Evolutionary conservation across 108 stramenopile species (phyloP).

Genomic region (Aurantiochytrium sp.): DNA sequence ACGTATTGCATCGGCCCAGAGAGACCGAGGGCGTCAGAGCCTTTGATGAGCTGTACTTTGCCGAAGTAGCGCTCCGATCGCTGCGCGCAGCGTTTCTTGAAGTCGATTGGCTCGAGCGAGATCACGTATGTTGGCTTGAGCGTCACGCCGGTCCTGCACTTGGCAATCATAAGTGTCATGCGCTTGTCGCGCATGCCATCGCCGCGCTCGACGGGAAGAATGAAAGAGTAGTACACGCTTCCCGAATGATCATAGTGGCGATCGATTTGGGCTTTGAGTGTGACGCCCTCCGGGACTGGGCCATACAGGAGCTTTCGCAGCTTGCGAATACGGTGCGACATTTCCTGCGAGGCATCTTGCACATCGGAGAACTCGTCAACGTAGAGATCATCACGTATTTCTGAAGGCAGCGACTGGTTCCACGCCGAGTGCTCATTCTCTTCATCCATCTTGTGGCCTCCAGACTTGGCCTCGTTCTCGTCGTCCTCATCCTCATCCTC

Average conservation of each 20-base stretch:
- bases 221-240: not conserved
- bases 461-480: not conserved
- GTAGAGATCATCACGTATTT: not conserved
- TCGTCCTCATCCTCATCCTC: too few relatives aligned
- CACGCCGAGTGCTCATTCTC: not conserved
- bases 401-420: not conserved
- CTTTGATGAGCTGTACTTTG: not conserved
- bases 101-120: slow-evolving; percentile 3
- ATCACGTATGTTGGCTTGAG: not conserved
- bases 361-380: not conserved
- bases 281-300: slow-evolving; percentile 11
- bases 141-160: not conserved
- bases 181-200: slow-evolving; percentile 14
- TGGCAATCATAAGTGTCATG: slow-evolving; percentile 11
- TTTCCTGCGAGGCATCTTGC: not conserved
- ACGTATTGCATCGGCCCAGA: not conserved
- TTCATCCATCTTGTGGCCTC: not conserved
- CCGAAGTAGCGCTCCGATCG: slow-evolving; percentile 8
- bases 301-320: not conserved
- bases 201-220: not conserved
- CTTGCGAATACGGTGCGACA: not conserved
- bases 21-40: not conserved
- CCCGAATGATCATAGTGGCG: not conserved
- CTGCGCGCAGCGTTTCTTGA: not conserved
- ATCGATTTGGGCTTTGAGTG: not conserved